These are phyloP conservation scores for Dactylonectria estremocensis DNA, from an alignment of 2,329 filamentous ascomycete genomes.

Conservation along the genomic window DNA sequence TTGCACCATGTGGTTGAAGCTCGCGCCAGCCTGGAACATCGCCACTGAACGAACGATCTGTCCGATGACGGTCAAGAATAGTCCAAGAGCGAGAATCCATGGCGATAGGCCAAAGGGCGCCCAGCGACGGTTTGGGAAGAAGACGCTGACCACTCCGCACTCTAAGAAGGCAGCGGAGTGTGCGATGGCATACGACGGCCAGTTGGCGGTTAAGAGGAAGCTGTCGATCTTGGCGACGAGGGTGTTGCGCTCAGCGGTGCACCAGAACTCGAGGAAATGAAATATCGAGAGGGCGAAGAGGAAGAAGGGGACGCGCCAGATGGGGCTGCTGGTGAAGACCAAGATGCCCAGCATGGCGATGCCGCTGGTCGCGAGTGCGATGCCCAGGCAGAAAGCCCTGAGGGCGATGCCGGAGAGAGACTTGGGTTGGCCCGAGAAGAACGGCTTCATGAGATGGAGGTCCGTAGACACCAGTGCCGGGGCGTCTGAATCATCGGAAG, in stretches of 20 bases:
- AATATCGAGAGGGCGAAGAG: conserved; percentile 80
- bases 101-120: conserved; percentile 61
- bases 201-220: conserved; percentile 90
- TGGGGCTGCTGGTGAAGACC: conserved; percentile 58
- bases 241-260: conserved; percentile 88
- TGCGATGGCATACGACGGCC: conserved; percentile 86
- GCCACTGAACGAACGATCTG: conserved; percentile 85
- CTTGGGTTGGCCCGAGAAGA: conserved; percentile 65
- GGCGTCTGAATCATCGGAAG: conserved; percentile 26
- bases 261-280: conserved; percentile 97
- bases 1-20: conserved; percentile 93
- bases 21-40: conserved; percentile 90
- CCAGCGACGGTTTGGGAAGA: conserved; percentile 68
- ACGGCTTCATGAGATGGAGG: conserved; percentile 50
- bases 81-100: conserved; percentile 68
- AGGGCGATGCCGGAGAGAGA: conserved; percentile 73
- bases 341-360: conserved; percentile 52
- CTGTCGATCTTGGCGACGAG: conserved; percentile 78
- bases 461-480: conserved; percentile 45
- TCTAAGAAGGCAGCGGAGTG: conserved; percentile 83
- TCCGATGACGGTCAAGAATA: conserved; percentile 76
- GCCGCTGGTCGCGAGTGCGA: conserved; percentile 57
- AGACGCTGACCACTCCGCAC: conserved; percentile 72
- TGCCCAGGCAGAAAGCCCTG: conserved; percentile 70
- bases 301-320: conserved; percentile 79